Conservation (phyloP, 2,329 filamentous ascomycete species). For the Colletotrichum sp. region DNA sequence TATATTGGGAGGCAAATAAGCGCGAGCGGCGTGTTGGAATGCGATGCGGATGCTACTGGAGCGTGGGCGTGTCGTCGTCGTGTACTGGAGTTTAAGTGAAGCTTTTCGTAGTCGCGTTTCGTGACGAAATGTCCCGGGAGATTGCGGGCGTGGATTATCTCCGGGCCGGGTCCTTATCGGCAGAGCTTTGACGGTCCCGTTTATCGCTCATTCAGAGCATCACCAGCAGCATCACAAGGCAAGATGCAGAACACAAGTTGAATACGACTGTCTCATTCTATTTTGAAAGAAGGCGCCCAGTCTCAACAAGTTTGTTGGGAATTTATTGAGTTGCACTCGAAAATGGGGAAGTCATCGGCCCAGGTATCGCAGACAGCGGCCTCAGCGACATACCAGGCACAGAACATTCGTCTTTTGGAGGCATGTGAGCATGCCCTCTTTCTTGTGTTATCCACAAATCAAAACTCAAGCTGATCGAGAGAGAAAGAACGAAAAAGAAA, state of each 20-base stretch:
- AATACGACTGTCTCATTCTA: background rate
- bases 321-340: background rate
- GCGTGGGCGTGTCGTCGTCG: conserved; percentile 2
- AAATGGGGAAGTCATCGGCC: background rate
- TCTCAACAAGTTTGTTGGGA: background rate
- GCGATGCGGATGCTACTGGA: conserved; percentile 1
- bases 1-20: background rate
- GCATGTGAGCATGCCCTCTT: background rate
- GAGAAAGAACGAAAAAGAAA: background rate
- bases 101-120: conserved; percentile 9
- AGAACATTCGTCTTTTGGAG: background rate
- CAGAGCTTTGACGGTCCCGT: background rate
- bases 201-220: background rate
- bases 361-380: background rate
- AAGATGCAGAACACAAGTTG: background rate
- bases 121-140: conserved; percentile 15
- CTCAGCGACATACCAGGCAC: background rate
- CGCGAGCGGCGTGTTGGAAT: background rate
- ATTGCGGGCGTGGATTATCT: conserved; percentile 20
- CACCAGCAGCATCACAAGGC: background rate
- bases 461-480: background rate
- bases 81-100: background rate
- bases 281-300: background rate
- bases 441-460: background rate
- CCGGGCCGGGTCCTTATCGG: conserved; percentile 17